Evolutionary conservation across 352 stramenopile species (phyloP), one percentile per base, ranked within the genome.

Genomic region (Peronospora farinosa): DNA sequence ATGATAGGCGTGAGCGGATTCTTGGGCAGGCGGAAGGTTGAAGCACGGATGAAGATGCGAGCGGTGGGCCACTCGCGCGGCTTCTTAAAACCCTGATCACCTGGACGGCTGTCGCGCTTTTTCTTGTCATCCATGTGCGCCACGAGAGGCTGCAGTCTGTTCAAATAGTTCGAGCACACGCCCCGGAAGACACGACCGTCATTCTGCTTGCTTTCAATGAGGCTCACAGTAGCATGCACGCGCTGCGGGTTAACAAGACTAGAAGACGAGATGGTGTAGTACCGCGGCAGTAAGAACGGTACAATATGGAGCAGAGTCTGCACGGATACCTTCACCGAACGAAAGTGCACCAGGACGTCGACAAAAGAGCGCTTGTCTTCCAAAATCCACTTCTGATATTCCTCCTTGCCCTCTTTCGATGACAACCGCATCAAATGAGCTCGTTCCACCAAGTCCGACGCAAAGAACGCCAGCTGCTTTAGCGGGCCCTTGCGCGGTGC

Each of bases 261-360:
- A 9, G 89, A 98, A 3, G 95, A 98, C 27, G 92, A 96, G 58
- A 99, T 99, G 9, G 97, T 98, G 71, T 98, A 99, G 64, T 97
- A 97, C 7, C 97, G 86, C 13, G 96, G 94, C 60, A 96, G 72
- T 16, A 98, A 63, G 54, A 87, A 88, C 15, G 96, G 96, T 40
- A 96, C 85, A 16, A 98, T 54, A 46, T 96, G 72, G 25, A 92
- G 69, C n/a, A 99, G 67, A 40, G 97, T 92, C 32, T 74, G 60
- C 12, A 91, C 49, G 3, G 79, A 68, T 7, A 91, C 17, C 16
- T 74, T 57, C 13, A 95, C 48, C 0, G 80, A 90, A 12, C 39
- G 33, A 49, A 90, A 95, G 45, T 84, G 69, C 38, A 78, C 74
- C 2, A 99, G 52, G 17, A 98, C 66, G 43, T 98, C 91, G 2